Base-by-base conservation (phyloP, 2,329 filamentous ascomycete species). In the Albophoma yamanashiensis region DNA sequence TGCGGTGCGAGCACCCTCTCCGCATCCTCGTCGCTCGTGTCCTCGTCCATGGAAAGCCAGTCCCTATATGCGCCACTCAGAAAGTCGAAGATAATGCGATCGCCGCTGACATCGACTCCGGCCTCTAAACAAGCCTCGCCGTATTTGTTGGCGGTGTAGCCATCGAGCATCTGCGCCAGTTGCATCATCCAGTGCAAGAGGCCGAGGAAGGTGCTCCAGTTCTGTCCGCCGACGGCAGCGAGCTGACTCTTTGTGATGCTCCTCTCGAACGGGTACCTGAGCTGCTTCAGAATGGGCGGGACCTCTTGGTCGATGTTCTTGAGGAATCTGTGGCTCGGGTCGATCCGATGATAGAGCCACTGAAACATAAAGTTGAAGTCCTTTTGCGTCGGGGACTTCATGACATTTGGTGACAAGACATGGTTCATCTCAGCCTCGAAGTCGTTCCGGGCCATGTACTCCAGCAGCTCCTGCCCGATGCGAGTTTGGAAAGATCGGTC, bases 181-280 rank as follows among this genome's bases (percentile, higher is more conserved):
- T 97, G 92, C 93, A 99, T 96, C 86, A 99, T 93, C 94, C 94
- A 99, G 76, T 99, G 92, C 57, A 99, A 80, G 71, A 99, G 79
- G 0, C 92, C 94, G 15, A 99, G 79, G 69, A 99, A 97, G 0
- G 91, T 94, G 63, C 89, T 89, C 94, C 94, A 99, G 71, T 97
- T 97, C 74, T 96, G 92, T 3, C 92, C 93, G 65, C 94, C 94
- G 0, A 97, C 94, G 2, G 95, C 94, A 0, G 91, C 86, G 61
- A 99, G 91, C 70, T 96, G 92, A 58, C 91, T 96, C 74, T 97
- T 99, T 59, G 92, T 96, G 67, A 99, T 97, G 69, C 88, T 92
- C 74, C 92, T 91, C 69, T 96, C 92, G 70, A 92, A 99, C 0
- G 94, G 94, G 70, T 99, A 99, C 59, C 93, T 86, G 69, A 99